Conservation (phyloP, 495 filamentous ascomycete species). For the Filosporella fistucella region DNA sequence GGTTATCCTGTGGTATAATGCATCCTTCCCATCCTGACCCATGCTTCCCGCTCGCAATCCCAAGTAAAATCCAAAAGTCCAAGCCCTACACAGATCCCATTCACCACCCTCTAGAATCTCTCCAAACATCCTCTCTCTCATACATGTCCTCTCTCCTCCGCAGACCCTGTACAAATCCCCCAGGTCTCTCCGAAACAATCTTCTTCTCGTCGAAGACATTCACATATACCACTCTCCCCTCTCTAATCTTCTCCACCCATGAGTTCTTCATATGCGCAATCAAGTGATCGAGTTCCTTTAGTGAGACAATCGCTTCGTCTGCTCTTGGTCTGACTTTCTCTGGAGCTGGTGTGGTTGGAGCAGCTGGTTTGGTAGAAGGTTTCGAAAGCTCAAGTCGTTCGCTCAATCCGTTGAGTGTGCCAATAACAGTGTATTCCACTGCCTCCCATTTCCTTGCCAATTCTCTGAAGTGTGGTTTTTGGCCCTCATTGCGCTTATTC, state of each 20-base stretch:
- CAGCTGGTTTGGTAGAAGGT: background rate
- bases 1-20: no score
- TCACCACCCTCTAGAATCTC: no score
- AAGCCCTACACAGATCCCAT: no score
- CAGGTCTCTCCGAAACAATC: conserved; percentile 11
- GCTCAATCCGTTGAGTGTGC: background rate
- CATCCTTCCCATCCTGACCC: no score
- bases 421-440: conserved; percentile 8
- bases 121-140: no score
- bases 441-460: background rate
- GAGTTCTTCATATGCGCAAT: conserved; percentile 13
- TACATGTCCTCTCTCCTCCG: no score
- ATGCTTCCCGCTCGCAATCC: no score
- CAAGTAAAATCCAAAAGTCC: no score
- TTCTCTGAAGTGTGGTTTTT: conserved; percentile 12
- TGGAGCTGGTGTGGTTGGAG: background rate
- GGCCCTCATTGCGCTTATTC: background rate
- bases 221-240: conserved; percentile 7
- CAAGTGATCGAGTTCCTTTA: conserved; percentile 1
- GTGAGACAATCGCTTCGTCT: conserved; percentile 8
- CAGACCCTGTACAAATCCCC: conserved; percentile 10
- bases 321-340: background rate
- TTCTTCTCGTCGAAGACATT: conserved; percentile 13
- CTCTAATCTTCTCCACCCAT: conserved; percentile 12
- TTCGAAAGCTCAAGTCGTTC: conserved; percentile 5